Base-by-base conservation (phyloP, 345 rosid genomes). In the Cardamine chenopodiifolia region DNA sequence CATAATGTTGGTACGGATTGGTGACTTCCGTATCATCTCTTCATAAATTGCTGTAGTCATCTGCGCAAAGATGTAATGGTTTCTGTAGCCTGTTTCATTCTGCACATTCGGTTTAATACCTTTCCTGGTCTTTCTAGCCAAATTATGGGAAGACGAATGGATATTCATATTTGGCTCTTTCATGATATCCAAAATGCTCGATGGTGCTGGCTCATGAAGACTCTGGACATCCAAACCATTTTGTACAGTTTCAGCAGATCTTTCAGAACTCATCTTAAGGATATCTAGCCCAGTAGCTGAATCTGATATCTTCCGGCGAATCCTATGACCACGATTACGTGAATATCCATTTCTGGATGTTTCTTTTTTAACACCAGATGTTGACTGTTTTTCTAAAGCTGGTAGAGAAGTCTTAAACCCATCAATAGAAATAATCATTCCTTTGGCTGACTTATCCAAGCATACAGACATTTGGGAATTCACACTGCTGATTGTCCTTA, bases 31-130 rank as follows among this genome's bases (percentile, higher is more conserved):
- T 77, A 82, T 35, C 72, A 90, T 77, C 76, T 87, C 99, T 76
- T 86, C 91, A 12, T 76, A 88, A 81, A 92, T 68, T 70, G 79
- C 78, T 25, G 92, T 83, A 72, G 96, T 87, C 77, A 81, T 82
- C 76, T 65, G 86, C 64, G 96, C 97, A 86, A 90, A 90, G 69
- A 82, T 74, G 68, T 95, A 95, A 71, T 54, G 79, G 79, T 95
- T 95, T 72, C 83, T 50, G 78, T 95, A 95, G 48, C 82, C 80
- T 72, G 55, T 81, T 73, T 68, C 82, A 39, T 59, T 48, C 70
- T 76, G 86, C 42, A 67, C 66, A 61, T 76, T 74, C 15, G 68
- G 48, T 63, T n/a, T 49, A 31, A 68, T 74, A 77, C 72, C 75
- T 69, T 66, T 71, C 78, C 78, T 71, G 22, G 74, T 59, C 14